A percentile compares a stretch with the other conserved stretches of the same genome.
Conservation (phyloP, 345 rosid genomes). For the Hypericum androsaemum region DNA sequence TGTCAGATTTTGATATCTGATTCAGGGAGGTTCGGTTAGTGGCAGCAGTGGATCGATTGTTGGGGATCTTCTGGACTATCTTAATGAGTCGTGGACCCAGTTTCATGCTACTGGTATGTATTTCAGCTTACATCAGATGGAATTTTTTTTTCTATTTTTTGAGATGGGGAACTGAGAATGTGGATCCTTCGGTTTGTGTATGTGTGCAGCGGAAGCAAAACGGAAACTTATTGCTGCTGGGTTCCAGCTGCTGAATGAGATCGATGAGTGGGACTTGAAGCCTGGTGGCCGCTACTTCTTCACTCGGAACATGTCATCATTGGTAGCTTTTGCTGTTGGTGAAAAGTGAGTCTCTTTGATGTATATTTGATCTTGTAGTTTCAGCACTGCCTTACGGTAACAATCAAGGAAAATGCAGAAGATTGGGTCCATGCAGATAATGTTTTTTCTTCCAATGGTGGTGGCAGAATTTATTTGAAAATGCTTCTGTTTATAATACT, state of each 20-base stretch:
- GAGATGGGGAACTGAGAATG: neutral
- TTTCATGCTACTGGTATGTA: constrained; percentile 74
- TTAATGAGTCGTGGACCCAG: constrained; percentile 93
- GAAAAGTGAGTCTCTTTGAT: constrained; percentile 47
- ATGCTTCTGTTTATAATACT: too few species aligned
- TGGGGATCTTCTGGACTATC: constrained; percentile 61
- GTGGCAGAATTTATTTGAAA: too few species aligned
- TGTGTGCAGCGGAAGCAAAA: constrained; percentile 69
- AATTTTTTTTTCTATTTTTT: neutral
- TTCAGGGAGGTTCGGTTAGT: too few species aligned
- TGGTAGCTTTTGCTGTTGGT: constrained; percentile 91
- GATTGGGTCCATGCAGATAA: too few species aligned
- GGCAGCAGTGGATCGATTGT: constrained; percentile 33
- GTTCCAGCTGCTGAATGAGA: constrained; percentile 59
- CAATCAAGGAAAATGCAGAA: too few species aligned
- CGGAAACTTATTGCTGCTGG: constrained; percentile 62
- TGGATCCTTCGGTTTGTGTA: neutral
- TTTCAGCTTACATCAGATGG: neutral
- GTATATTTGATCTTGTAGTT: too few species aligned
- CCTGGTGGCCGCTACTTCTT: constrained; percentile 94
- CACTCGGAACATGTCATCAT: constrained; percentile 83
- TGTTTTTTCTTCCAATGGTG: too few species aligned
- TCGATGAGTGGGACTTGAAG: constrained; percentile 76
- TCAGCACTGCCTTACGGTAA: too few species aligned
- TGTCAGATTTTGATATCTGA: too few species aligned